Percentiles rank a stretch among this genome's conserved stretches.
Conservation (phyloP, 345 rosid species). For the Laguncularia racemosa region DNA sequence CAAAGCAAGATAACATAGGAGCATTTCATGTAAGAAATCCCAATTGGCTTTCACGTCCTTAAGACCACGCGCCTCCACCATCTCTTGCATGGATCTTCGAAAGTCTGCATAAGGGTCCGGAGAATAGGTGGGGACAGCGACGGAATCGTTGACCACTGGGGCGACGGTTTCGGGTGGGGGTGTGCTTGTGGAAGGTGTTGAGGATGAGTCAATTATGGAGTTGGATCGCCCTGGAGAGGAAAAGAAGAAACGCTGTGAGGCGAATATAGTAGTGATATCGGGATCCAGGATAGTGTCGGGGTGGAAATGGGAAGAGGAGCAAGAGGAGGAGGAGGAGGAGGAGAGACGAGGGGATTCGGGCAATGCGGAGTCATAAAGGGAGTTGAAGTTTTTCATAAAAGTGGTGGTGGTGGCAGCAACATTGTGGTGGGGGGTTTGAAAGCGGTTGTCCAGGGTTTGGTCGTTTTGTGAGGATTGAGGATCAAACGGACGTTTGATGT, state of each 20-base stretch:
- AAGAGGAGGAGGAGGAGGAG: constrained; percentile 2
- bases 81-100: constrained; percentile 91
- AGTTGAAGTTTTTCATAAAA: constrained; percentile 34
- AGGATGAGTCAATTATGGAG: constrained; percentile 65
- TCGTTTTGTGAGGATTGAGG: constrained; percentile 5
- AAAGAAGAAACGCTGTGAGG: constrained; percentile 89
- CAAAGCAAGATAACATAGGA: constrained; percentile 57
- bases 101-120: constrained; percentile 84
- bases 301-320: constrained; percentile 4
- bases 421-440: constrained; percentile 6
- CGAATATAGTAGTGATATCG: constrained; percentile 58
- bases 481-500: constrained; percentile 22
- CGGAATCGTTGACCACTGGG: constrained; percentile 24
- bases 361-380: constrained; percentile 25
- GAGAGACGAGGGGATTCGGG: constrained; percentile 14
- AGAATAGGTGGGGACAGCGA: constrained; percentile 61
- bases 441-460: neutral
- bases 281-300: constrained; percentile 27
- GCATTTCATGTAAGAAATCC: constrained; percentile 74
- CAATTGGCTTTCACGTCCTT: constrained; percentile 51
- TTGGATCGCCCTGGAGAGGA: constrained; percentile 84
- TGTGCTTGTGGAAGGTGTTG: constrained; percentile 18
- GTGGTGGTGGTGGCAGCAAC: constrained; percentile 7
- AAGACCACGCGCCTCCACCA: constrained; percentile 69
- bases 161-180: constrained; percentile 8